Conservation (phyloP, 257 asterid genomes). For the Solanum appendiculatum region DNA sequence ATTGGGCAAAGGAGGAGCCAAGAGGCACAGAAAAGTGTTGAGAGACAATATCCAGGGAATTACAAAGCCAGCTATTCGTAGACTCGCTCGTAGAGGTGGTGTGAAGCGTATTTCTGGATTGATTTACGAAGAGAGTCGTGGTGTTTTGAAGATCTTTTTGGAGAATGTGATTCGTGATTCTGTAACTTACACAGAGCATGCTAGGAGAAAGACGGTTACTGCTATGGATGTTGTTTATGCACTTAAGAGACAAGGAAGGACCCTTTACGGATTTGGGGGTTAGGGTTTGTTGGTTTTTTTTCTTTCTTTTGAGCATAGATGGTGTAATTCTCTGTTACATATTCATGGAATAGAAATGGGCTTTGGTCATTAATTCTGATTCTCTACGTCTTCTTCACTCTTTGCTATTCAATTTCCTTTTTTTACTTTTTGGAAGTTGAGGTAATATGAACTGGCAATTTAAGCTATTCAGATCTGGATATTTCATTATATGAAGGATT, state of each 20-base stretch:
- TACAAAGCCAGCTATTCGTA: neutral
- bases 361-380: too few relatives aligned
- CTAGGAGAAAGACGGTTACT: neutral
- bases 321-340: neutral
- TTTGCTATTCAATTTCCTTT: neutral
- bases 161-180: neutral
- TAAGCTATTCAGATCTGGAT: neutral
- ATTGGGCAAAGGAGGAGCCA: neutral
- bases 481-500: neutral
- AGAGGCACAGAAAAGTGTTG: neutral
- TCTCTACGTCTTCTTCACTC: neutral
- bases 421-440: too few relatives aligned
- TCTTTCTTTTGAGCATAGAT: neutral
- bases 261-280: neutral
- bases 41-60: neutral
- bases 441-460: neutral
- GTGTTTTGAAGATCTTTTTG: neutral
- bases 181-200: neutral
- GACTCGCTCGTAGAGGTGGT: neutral
- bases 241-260: neutral
- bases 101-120: neutral
- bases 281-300: neutral
- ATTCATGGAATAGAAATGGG: neutral
- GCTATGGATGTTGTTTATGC: neutral
- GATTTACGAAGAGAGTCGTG: neutral